Base-by-base conservation (phyloP, 2,329 filamentous ascomycete genomes). In the Hypoxylon sp. region DNA sequence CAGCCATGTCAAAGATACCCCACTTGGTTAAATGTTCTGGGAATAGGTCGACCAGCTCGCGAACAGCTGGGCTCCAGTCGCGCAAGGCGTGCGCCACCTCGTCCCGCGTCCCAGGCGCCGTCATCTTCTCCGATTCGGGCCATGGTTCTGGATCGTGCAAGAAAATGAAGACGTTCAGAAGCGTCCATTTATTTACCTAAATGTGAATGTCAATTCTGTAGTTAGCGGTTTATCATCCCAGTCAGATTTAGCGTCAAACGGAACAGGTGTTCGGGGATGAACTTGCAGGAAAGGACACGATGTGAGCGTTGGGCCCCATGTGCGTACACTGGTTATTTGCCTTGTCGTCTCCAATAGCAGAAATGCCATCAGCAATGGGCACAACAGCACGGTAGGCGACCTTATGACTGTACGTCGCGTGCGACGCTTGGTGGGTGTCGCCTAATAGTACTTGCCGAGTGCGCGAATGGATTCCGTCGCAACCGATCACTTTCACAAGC, bases 391-490 rank as follows among this genome's bases (percentile, higher is more conserved):
- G 81, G 73, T 88, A 90, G 12, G 84, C 87, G 72, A 85, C 84
- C 65, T 87, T 85, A 32, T 83, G 80, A 0, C 81, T 82, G 71
- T 85, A 90, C 1, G 77, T 74, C 0, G 87, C 79, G 5, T 79
- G 71, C 0, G 79, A 74, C 2, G 80, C 77, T 0, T 81, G 79
- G 63, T 81, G 71, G 29, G 78, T 74, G 0, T 77, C 70, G 0
- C 83, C 84, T 1, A 88, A 76, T 6, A 90, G 73, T 5, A 84
- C 71, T 23, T 81, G 69, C 2, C 88, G 78, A 0, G 83, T 80
- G 11, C 78, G 76, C 0, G 84, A 87, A 71, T 88, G 86, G 72
- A 90, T 87, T 0, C 88, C 88, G 75, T 90, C 88, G 70, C 85
- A 88, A 2, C 85, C 87, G 55, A 90, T 77, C 0, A 88, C 81